A percentile compares a stretch with the other conserved stretches of the same genome.
phyloP scores from a whole-genome alignment of 2,329 filamentous ascomycete species.

The Stachybotrys echinatus region DNA sequence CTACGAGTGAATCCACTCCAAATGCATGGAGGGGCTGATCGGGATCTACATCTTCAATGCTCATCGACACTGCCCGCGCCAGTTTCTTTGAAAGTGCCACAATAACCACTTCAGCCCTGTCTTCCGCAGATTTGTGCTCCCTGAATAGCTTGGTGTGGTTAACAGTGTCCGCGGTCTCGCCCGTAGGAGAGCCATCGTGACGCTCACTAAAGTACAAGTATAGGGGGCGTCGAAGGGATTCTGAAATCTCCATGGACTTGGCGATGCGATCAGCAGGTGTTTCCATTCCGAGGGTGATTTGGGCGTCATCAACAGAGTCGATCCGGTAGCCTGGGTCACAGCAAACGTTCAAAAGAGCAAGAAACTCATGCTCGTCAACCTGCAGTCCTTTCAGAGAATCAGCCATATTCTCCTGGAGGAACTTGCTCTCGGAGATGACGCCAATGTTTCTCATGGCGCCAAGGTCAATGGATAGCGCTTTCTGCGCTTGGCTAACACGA shows the following conservation, averaged over 20 bases:
- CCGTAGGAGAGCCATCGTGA: background rate
- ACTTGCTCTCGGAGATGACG: constrained; percentile 10
- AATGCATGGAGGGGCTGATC: background rate
- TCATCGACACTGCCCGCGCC: background rate
- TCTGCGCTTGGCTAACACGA: constrained; percentile 8
- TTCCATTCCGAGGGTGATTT: background rate
- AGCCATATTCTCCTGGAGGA: constrained; percentile 1
- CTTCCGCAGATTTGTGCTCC: background rate
- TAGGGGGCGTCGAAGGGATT: background rate
- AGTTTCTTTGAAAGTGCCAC: background rate
- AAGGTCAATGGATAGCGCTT: constrained; percentile 14
- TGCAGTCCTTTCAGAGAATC: background rate
- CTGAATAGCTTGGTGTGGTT: background rate
- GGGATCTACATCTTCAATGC: background rate
- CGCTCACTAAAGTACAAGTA: background rate
- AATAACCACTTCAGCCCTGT: background rate
- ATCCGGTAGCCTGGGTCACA: background rate
- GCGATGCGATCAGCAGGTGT: background rate
- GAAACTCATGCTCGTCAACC: background rate
- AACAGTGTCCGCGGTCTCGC: background rate
- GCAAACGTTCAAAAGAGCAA: background rate
- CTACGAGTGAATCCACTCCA: background rate
- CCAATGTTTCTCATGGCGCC: constrained; percentile 12
- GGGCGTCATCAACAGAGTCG: background rate
- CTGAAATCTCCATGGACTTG: background rate